Evolutionary conservation across 140 eudicot genomes (phyloP), one percentile per base, ranked within the genome.

Genomic region (Bidens hawaiensis): DNA sequence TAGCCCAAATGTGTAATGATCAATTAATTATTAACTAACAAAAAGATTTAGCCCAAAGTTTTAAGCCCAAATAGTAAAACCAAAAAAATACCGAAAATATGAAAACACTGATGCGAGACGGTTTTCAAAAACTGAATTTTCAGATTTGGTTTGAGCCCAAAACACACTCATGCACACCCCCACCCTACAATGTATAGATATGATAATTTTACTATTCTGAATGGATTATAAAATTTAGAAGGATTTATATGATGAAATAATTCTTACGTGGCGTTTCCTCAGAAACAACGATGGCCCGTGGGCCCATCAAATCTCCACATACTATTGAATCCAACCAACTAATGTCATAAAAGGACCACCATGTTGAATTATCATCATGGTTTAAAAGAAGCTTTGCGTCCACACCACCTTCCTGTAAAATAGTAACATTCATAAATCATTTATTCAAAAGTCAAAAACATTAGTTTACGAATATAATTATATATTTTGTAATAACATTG

Each of bases 221-320:
- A 38, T n/a, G 13, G 2, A 36, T 36, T 13, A 36, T 55, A 55
- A 28, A 15, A 3, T 16, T 30, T 30, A 28, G 14, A 55, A 15
- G 62, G 22, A 55, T 27, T 5, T 28, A 24, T 25, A 25, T 52
- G 59, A 52, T 51, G 17, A 21, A 66, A 45, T 16, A 7, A 62
- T 47, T 71, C 99, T 88, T 75, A 94, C 99, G 99, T 33, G 99
- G 99, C 14, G 95, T 94, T 79, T 94, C 99, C 81, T 94, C 99
- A 47, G 99, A 88, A 54, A 94, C 87, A 57, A 88, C 76, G 47
- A 94, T 84, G 64, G 99, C 99, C 89, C 78, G 79, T 21, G 99
- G 97, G 14, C 99, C 99, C 30, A 75, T 64, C 68, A 85, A 73
- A 21, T 80, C 89, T 67, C 87, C 91, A 71, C 99, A 94, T 60